phyloP scores from a whole-genome alignment of 1,284 basidiomycete genomes.

The Cerrena zonata region DNA sequence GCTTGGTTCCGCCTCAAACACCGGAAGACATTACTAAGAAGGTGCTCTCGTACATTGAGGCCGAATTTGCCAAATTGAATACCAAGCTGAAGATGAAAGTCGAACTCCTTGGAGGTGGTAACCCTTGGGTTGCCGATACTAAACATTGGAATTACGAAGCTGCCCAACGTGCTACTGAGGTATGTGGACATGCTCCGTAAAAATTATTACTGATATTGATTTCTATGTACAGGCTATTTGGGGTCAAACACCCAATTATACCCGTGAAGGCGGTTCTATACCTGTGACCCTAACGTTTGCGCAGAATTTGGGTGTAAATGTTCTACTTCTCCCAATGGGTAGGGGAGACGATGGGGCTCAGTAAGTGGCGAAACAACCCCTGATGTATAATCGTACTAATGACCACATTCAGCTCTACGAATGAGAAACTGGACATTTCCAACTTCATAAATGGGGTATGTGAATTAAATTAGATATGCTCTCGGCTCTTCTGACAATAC shows the following conservation, averaged over 20 bases:
- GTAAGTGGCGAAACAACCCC: slow-evolving; percentile 38
- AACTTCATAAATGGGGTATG: slow-evolving; percentile 90
- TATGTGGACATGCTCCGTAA: slow-evolving; percentile 17
- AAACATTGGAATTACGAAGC: slow-evolving; percentile 96
- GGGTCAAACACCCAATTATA: slow-evolving; percentile 79
- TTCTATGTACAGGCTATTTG: slow-evolving; percentile 61
- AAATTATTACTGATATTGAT: not conserved
- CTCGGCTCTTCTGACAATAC: not conserved
- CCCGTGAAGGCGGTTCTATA: slow-evolving; percentile 88
- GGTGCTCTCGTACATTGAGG: slow-evolving; percentile 66
- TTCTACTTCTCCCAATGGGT: slow-evolving; percentile 87
- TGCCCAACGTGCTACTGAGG: slow-evolving; percentile 78
- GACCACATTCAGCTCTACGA: slow-evolving; percentile 62
- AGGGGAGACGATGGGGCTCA: slow-evolving; percentile 91
- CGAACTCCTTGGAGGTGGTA: slow-evolving; percentile 76
- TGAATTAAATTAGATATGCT: slow-evolving; percentile 6
- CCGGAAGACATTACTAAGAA: slow-evolving; percentile 70
- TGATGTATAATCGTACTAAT: not conserved
- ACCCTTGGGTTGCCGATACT: slow-evolving; percentile 82
- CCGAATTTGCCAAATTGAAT: slow-evolving; percentile 79
- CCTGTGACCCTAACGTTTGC: slow-evolving; percentile 95
- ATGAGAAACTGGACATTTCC: slow-evolving; percentile 90
- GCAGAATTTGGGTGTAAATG: slow-evolving; percentile 76
- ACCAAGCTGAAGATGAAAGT: slow-evolving; percentile 74
- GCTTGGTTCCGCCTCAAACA: slow-evolving; percentile 85